Conservation (phyloP, 2,329 filamentous ascomycete species). For the Fusarium nematophilum region DNA sequence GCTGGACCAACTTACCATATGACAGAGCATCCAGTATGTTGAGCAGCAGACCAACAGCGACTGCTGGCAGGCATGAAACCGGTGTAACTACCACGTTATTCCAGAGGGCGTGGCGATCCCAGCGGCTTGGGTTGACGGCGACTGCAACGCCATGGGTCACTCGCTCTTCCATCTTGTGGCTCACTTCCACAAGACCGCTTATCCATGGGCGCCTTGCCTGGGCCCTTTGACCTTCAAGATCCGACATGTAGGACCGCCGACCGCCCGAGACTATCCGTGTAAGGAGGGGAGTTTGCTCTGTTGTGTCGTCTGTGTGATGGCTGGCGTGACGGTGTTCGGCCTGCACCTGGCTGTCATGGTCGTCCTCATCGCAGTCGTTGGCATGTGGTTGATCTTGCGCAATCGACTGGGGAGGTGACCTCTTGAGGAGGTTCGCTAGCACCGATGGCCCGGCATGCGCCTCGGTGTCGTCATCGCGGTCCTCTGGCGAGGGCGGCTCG, state of each 20-base stretch:
- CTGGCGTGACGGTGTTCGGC: constrained; percentile 19
- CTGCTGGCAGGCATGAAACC: constrained; percentile 80
- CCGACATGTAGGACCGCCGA: constrained; percentile 48
- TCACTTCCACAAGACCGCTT: constrained; percentile 44
- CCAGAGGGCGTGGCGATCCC: constrained; percentile 76
- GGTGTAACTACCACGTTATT: constrained; percentile 73
- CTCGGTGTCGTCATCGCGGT: constrained; percentile 25
- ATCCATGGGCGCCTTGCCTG: constrained; percentile 49
- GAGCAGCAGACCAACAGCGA: constrained; percentile 86
- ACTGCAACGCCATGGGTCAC: constrained; percentile 47
- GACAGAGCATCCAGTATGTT: constrained; percentile 96
- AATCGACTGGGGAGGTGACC: constrained; percentile 58
- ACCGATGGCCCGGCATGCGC: constrained; percentile 52
- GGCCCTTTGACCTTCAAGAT: constrained; percentile 65
- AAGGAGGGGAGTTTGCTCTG: constrained; percentile 63
- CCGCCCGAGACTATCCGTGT: constrained; percentile 47
- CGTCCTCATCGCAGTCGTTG: constrained; percentile 13
- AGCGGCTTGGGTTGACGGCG: constrained; percentile 73
- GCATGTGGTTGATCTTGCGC: constrained; percentile 29
- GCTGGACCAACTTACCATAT: constrained; percentile 71
- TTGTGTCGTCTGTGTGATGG: constrained; percentile 33
- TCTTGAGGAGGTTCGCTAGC: constrained; percentile 62
- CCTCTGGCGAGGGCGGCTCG: constrained; percentile 54
- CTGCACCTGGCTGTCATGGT: constrained; percentile 18
- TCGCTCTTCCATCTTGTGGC: constrained; percentile 48